phyloP scores from a whole-genome alignment of 805 yeast species.

The Lipomyces orientalis region DNA sequence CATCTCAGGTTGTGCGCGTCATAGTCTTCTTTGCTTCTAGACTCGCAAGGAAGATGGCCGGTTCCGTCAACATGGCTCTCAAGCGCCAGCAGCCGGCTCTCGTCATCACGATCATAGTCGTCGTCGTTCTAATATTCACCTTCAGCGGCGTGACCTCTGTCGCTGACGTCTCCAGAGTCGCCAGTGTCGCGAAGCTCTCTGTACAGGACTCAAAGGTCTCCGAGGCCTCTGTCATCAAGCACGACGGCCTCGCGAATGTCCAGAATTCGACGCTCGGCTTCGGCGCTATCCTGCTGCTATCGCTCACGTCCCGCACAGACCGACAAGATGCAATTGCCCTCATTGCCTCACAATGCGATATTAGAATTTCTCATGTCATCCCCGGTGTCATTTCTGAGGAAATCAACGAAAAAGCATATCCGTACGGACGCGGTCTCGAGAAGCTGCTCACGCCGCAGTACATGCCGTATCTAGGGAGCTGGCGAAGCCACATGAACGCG shows the following conservation, averaged over 20 bases:
- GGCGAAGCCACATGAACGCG: conserved; percentile 23
- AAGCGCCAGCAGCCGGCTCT: background rate
- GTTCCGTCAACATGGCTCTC: background rate
- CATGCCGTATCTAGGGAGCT: conserved; percentile 18
- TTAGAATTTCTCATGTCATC: conserved; percentile 14
- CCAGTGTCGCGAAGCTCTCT: background rate
- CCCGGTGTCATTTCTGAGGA: conserved; percentile 15
- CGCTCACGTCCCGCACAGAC: conserved; percentile 23
- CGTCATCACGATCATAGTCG: background rate
- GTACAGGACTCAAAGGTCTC: background rate
- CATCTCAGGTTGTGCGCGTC: background rate
- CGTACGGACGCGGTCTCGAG: conserved; percentile 8
- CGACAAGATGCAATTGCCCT: conserved; percentile 24
- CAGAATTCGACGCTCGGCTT: conserved; percentile 25
- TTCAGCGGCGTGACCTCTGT: background rate
- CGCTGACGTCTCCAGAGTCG: background rate
- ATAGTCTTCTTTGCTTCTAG: background rate
- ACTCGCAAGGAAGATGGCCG: background rate
- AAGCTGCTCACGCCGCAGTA: conserved; percentile 9
- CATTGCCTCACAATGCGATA: conserved; percentile 16
- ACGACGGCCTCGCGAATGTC: conserved; percentile 7
- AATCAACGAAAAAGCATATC: conserved; percentile 17
- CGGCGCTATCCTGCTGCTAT: conserved; percentile 16
- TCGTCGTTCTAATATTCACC: background rate
- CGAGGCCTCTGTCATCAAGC: background rate